phyloP scores from a whole-genome alignment of 2,329 filamentous ascomycete genomes.

The Seiridium cupressi region DNA sequence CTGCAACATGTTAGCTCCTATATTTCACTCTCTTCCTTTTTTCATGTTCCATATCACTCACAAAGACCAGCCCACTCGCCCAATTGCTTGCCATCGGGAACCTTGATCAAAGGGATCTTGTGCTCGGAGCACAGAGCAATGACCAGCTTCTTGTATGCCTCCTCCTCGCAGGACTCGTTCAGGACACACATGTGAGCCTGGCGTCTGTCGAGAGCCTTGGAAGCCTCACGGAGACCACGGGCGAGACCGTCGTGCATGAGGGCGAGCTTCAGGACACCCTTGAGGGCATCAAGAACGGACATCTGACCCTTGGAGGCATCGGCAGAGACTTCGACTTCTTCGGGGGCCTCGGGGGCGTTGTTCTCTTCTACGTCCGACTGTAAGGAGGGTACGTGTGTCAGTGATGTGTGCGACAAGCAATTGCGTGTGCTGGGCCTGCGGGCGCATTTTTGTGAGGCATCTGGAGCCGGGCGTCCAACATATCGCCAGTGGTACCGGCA shows the following conservation, averaged over 20 bases:
- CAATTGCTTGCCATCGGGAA: conserved; percentile 98
- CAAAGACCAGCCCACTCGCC: conserved; percentile 99
- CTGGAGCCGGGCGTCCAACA: not conserved
- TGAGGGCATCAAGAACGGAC: conserved; percentile 96
- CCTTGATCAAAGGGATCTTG: conserved; percentile 99
- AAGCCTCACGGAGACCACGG: conserved; percentile 95
- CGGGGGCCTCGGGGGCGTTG: conserved; percentile 75
- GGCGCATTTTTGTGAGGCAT: not conserved
- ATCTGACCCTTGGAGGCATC: conserved; percentile 90
- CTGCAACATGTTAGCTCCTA: conserved; percentile 46
- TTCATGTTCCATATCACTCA: conserved; percentile 53
- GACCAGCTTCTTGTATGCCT: conserved; percentile 99
- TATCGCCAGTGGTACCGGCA: not conserved
- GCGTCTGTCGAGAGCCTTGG: conserved; percentile 97
- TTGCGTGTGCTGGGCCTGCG: conserved; percentile 8
- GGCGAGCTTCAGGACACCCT: conserved; percentile 97
- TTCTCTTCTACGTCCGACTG: conserved; percentile 99
- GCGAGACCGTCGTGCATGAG: conserved; percentile 99
- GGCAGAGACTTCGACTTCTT: conserved; percentile 94
- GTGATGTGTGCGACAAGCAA: conserved; percentile 14
- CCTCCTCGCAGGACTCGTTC: conserved; percentile 99
- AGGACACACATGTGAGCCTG: conserved; percentile 99
- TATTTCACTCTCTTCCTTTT: not conserved
- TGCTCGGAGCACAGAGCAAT: conserved; percentile 98
- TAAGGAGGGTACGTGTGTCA: conserved; percentile 10